phyloP scores from a whole-genome alignment of 2,329 filamentous ascomycete species.

The Pyricularia sp. region DNA sequence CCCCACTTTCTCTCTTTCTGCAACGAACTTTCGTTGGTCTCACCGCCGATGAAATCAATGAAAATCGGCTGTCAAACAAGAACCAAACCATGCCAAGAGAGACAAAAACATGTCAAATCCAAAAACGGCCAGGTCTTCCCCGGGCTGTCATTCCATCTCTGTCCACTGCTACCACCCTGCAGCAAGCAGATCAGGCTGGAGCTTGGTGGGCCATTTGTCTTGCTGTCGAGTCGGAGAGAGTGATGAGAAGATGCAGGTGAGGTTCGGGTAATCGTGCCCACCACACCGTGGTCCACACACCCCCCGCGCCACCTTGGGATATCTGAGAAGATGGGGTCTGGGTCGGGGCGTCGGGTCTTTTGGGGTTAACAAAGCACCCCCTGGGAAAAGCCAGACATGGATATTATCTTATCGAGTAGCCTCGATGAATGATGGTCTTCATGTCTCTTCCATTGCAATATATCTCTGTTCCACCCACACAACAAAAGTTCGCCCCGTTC shows the following conservation, averaged over 20 bases:
- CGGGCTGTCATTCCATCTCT: neutral
- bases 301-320: neutral
- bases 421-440: neutral
- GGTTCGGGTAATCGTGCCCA: neutral
- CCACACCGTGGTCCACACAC: neutral
- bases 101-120: neutral
- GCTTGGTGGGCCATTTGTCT: neutral
- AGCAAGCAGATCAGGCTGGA: neutral
- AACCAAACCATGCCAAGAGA: neutral
- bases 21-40: neutral
- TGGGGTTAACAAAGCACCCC: neutral
- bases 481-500: neutral
- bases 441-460: neutral
- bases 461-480: slow-evolving; percentile 1
- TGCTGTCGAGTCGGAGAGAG: neutral
- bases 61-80: neutral
- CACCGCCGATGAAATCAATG: neutral
- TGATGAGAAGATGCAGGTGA: neutral
- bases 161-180: neutral
- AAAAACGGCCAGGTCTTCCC: neutral
- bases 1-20: neutral
- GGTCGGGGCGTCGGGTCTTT: neutral
- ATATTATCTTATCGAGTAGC: neutral
- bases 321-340: neutral
- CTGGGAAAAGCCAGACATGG: neutral